Evolutionary conservation across 441 rosid species (phyloP).

Genomic region (Mallotus repandus): DNA sequence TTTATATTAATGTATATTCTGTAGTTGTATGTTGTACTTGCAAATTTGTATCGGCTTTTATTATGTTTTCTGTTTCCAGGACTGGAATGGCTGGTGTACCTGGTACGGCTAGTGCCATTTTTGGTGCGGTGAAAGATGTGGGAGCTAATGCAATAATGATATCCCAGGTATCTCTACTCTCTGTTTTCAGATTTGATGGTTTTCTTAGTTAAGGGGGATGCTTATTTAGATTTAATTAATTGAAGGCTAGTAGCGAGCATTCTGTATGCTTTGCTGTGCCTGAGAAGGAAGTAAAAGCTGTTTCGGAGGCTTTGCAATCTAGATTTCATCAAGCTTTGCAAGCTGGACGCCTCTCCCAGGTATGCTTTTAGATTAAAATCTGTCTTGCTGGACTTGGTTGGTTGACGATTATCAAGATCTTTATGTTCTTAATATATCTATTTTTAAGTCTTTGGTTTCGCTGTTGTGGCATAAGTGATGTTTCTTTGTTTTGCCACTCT

Average conservation of each 20-base stretch:
- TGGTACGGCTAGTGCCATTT: conserved; percentile 89
- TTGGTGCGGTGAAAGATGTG: conserved; percentile 94
- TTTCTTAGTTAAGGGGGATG: conserved; percentile 17
- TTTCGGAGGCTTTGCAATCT: conserved; percentile 73
- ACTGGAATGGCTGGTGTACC: conserved; percentile 99
- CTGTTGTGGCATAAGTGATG: not conserved
- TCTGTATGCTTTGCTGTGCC: conserved; percentile 98
- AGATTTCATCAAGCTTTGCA: conserved; percentile 81
- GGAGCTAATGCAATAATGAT: conserved; percentile 98
- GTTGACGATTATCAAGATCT: too few relatives aligned
- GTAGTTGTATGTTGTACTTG: conserved; percentile 9
- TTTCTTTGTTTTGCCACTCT: not conserved
- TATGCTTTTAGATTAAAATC: conserved; percentile 20
- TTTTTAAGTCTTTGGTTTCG: not conserved
- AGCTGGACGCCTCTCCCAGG: conserved; percentile 98
- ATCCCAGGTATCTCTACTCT: conserved; percentile 64
- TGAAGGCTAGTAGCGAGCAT: conserved; percentile 96
- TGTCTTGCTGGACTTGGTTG: too few relatives aligned
- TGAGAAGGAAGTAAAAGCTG: conserved; percentile 88
- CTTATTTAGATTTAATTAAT: conserved; percentile 30
- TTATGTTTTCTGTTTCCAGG: conserved; percentile 38
- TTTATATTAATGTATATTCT: conserved; percentile 13
- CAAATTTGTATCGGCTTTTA: not conserved
- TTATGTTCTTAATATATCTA: not conserved
- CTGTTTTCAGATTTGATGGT: conserved; percentile 10